Evolutionary conservation across 192 early-diverging fungal genomes (phyloP), one percentile per base, ranked within the genome.

Genomic region (Geranomyces variabilis): DNA sequence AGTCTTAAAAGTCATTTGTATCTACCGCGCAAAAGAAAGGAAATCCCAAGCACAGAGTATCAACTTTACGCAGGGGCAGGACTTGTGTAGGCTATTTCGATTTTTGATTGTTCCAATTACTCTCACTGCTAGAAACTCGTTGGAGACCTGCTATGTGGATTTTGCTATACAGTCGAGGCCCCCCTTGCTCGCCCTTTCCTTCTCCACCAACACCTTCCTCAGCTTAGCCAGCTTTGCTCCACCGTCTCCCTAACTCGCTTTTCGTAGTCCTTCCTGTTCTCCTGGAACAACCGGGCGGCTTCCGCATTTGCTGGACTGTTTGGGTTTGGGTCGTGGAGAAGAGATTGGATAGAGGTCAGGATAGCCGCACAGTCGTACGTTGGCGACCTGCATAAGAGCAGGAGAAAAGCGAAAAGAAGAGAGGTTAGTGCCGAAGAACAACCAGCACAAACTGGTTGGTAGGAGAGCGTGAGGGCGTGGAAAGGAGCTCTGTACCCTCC

Each of bases 251-350:
- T 77, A 0, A 99, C 95, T 66, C 95, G 77, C 71, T 93, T 84
- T 49, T 90, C 86, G 79, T 99, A 99, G 72, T 97, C 97, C 75
- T 97, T 97, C 47, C 87, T 75, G 79, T 94, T 94, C 60, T 99
- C 96, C 55, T 91, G 81, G 63, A 96, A 98, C 45, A 99, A 71
- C 19, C 92, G 88, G 4, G 97, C 96, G 9, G 97, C 96, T 70
- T 99, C 96, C 0, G 91, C 95, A 78, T 99, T 98, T 43, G 96
- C 97, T 7, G 96, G 97, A 28, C 91, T 93, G 76, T 93, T 95
- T 9, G 97, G 94, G 73, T 99, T 98, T 12, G 96, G 97, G 74
- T 99, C 97, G 71, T 99, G 95, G 34, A 99, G 77, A 19, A 99
- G 85, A 34, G 92, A 94, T 77, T 99, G 97, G 63, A 99, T 97